These are phyloP conservation scores for Rhynchospora breviuscula DNA, from an alignment of 176 grass and related monocot genomes.

Conservation along the genomic window DNA sequence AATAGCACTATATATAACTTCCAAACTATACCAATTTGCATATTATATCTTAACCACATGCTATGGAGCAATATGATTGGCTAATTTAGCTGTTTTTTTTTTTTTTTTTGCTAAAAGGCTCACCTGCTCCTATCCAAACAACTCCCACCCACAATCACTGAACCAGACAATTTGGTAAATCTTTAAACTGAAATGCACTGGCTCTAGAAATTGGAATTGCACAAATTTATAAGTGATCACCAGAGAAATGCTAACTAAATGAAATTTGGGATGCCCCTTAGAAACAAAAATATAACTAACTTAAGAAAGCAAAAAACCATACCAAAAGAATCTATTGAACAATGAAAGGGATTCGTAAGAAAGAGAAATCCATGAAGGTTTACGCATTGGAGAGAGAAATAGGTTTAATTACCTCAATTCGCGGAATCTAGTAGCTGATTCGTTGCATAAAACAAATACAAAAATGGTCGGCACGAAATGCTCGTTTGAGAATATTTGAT, in stretches of 20 bases:
- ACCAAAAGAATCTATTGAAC: background rate
- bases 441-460: background rate
- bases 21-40: background rate
- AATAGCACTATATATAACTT: background rate
- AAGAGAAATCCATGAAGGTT: background rate
- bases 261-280: background rate
- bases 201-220: background rate
- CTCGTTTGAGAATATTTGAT: background rate
- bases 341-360: background rate
- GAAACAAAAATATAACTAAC: background rate
- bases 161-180: background rate
- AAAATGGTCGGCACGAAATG: no score
- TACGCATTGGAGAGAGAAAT: background rate
- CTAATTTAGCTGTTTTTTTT: background rate
- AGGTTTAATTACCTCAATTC: background rate
- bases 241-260: background rate
- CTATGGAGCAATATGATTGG: background rate
- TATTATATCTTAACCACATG: constrained; percentile 16
- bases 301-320: background rate
- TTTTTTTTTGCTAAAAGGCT: background rate
- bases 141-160: background rate
- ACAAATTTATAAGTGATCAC: background rate
- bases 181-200: background rate
- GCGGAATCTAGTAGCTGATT: background rate
- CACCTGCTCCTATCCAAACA: background rate